phyloP scores from a whole-genome alignment of 2,329 filamentous ascomycete species.

The Cladosporium sp. region DNA sequence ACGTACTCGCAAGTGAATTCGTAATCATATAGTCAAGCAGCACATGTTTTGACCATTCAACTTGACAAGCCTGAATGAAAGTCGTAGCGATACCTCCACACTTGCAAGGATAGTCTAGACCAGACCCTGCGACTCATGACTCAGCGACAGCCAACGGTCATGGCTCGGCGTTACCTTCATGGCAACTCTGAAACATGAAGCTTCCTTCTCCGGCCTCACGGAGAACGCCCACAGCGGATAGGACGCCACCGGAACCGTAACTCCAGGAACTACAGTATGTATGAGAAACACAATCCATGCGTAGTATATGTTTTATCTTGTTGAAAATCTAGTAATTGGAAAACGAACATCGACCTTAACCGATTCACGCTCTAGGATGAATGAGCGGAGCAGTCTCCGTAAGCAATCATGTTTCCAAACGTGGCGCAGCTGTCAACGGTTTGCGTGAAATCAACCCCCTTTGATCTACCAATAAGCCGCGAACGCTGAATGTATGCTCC shows the following conservation, averaged over 20 bases:
- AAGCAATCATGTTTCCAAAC: neutral
- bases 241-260: neutral
- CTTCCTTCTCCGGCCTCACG: neutral
- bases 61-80: neutral
- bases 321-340: no score
- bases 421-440: neutral
- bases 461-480: neutral
- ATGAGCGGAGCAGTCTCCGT: neutral
- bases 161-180: neutral
- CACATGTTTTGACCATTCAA: neutral
- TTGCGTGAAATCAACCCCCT: neutral
- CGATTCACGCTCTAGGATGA: neutral
- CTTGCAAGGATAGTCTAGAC: neutral
- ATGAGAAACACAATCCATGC: no score
- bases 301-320: no score
- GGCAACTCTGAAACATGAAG: neutral
- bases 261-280: neutral
- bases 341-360: neutral
- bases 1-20: neutral
- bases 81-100: neutral
- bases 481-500: neutral
- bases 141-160: neutral
- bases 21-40: neutral
- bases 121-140: neutral
- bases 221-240: neutral